These are phyloP conservation scores for Lentinula edodes DNA, from an alignment of 768 basidiomycete species.

Conservation along the genomic window DNA sequence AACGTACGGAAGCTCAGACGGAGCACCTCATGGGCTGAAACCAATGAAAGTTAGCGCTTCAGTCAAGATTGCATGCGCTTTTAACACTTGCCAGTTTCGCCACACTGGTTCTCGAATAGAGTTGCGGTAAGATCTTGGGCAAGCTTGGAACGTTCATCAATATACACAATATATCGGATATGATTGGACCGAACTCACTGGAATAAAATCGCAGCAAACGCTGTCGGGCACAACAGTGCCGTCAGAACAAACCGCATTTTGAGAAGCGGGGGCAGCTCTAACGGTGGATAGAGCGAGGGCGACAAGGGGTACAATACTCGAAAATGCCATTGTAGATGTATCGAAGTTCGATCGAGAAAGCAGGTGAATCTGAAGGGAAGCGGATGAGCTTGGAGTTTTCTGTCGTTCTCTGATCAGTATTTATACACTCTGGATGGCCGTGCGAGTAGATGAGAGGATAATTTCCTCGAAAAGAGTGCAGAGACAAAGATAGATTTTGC, in stretches of 20 bases:
- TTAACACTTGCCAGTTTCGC: constrained; percentile 13
- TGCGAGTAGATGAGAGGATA: background rate
- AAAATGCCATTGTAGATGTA: constrained; percentile 12
- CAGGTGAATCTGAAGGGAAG: background rate
- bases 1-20: constrained; percentile 19
- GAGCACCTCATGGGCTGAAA: constrained; percentile 22
- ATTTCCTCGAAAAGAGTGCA: background rate
- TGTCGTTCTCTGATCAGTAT: background rate
- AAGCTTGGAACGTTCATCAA: background rate
- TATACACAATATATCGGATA: background rate
- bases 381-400: background rate
- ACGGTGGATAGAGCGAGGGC: background rate
- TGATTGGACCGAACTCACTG: background rate
- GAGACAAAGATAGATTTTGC: background rate
- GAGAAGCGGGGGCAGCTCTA: background rate
- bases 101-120: constrained; percentile 29
- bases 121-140: constrained; percentile 22
- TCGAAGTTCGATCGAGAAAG: constrained; percentile 9
- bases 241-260: background rate
- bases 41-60: background rate
- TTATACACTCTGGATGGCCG: background rate
- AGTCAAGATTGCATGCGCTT: background rate
- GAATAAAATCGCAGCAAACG: constrained; percentile 4
- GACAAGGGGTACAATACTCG: background rate
- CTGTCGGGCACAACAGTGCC: constrained; percentile 1